A percentile compares a stretch with the other conserved stretches of the same genome.
Conservation (phyloP, 441 rosid genomes). For the Adansonia grandidieri region DNA sequence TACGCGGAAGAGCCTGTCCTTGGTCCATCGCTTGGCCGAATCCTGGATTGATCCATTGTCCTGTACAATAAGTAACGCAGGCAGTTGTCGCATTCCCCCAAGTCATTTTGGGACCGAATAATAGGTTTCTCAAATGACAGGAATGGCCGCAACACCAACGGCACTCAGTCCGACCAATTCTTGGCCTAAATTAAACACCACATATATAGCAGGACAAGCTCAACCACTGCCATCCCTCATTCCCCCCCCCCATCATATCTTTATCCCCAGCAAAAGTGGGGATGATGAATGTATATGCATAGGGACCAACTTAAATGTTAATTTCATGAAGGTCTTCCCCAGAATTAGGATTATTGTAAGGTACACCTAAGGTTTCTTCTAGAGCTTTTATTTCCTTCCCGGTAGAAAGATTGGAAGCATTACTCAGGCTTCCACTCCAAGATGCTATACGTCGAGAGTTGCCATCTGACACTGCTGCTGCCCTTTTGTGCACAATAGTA, state of each 20-base stretch:
- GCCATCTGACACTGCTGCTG: slow-evolving; percentile 23
- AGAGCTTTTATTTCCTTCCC: slow-evolving; percentile 25
- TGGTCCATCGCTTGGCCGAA: not conserved
- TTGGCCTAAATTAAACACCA: not conserved
- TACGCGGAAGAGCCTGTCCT: not conserved
- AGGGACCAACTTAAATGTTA: slow-evolving; percentile 32
- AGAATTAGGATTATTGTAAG: slow-evolving; percentile 21
- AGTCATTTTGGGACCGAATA: not conserved
- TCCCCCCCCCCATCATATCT: not conserved
- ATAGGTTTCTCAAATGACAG: not conserved
- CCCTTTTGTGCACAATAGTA: slow-evolving; percentile 33
- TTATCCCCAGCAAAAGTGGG: slow-evolving; percentile 13
- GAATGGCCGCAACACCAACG: not conserved
- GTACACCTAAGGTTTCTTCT: slow-evolving; percentile 30
- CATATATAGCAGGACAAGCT: slow-evolving; percentile 9
- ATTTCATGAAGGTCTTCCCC: slow-evolving; percentile 42
- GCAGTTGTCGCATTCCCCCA: not conserved
- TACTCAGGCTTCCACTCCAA: slow-evolving; percentile 47
- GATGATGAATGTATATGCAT: not conserved
- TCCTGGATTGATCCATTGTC: not conserved
- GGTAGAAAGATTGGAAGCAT: slow-evolving; percentile 26
- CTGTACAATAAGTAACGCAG: not conserved
- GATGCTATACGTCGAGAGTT: slow-evolving; percentile 40
- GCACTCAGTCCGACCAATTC: slow-evolving; percentile 15
- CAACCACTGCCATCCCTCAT: not conserved